phyloP scores from a whole-genome alignment of 768 basidiomycete species.

The Paxillus involutus region DNA sequence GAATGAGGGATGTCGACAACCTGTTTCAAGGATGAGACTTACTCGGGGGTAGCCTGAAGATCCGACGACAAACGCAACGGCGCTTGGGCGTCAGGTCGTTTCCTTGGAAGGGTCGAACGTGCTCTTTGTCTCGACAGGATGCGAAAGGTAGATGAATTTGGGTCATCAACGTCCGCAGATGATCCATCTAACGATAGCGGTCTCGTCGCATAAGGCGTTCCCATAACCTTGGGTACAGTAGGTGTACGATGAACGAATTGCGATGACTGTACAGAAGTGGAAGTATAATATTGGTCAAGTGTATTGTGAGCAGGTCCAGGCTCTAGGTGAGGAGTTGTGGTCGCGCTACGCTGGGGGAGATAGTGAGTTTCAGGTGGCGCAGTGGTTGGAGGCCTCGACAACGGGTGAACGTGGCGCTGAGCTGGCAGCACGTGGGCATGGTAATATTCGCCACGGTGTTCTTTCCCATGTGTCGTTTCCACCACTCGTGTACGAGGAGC shows the following conservation, averaged over 20 bases:
- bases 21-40: constrained; percentile 19
- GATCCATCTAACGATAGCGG: constrained; percentile 2
- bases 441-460: constrained; percentile 28
- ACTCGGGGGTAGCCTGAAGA: constrained; percentile 46
- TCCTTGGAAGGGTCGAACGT: constrained; percentile 12
- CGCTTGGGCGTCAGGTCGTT: constrained; percentile 26
- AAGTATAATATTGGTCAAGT: constrained; percentile 17
- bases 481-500: constrained; percentile 28
- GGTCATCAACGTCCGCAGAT: constrained; percentile 12
- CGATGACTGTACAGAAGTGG: constrained; percentile 9
- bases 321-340: constrained; percentile 20
- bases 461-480: constrained; percentile 21
- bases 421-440: constrained; percentile 21
- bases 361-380: constrained; percentile 19
- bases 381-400: constrained; percentile 19
- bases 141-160: constrained; percentile 5
- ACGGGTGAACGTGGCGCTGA: constrained; percentile 12
- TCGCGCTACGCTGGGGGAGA: constrained; percentile 14
- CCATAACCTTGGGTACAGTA: constrained; percentile 12
- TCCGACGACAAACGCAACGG: constrained; percentile 45
- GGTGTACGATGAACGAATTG: constrained; percentile 23
- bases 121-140: constrained; percentile 22
- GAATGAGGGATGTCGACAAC: constrained; percentile 7
- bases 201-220: constrained; percentile 24
- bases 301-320: constrained; percentile 15